Conservation (phyloP, 352 stramenopile genomes). For the Phytophthora fragariaefolia region DNA sequence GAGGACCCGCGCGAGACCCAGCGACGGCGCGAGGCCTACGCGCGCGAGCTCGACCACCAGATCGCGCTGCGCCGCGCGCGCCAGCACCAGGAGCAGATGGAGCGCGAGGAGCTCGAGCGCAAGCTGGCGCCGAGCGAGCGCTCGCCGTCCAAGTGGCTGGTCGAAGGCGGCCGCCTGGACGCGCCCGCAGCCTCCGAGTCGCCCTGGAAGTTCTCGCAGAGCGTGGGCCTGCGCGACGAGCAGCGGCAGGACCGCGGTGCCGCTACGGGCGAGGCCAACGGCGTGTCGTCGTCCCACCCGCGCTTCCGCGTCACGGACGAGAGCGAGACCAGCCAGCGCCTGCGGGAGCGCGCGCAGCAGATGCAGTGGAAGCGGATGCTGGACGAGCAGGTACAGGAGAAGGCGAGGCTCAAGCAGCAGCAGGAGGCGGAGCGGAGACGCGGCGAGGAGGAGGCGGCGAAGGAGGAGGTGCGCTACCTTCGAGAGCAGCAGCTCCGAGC, state of each 20-base stretch:
- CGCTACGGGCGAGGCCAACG: constrained; percentile 36
- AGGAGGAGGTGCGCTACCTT: constrained; percentile 59
- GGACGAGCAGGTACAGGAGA: constrained; percentile 80
- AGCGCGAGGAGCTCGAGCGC: constrained; percentile 64
- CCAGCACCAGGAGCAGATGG: constrained; percentile 58
- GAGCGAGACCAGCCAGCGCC: constrained; percentile 53
- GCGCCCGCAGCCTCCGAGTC: constrained; percentile 13
- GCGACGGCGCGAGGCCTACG: constrained; percentile 69
- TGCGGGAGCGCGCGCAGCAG: constrained; percentile 69
- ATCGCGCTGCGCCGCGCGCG: constrained; percentile 61
- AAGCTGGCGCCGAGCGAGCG: constrained; percentile 53
- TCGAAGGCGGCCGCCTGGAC: constrained; percentile 60
- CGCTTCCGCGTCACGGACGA: constrained; percentile 72
- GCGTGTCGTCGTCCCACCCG: constrained; percentile 34
- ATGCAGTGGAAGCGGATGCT: constrained; percentile 73
- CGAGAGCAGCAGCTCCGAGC: constrained; percentile 69
- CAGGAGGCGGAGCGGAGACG: constrained; percentile 46
- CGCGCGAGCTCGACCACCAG: constrained; percentile 72
- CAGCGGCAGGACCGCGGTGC: constrained; percentile 39
- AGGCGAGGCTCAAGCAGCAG: constrained; percentile 55
- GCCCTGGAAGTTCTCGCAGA: constrained; percentile 29
- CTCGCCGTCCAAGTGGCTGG: constrained; percentile 77
- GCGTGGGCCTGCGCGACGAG: constrained; percentile 23
- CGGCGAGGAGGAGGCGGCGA: constrained; percentile 47
- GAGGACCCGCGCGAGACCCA: constrained; percentile 47